Conservation (phyloP, 2,329 filamentous ascomycete species). For the Gremmenia infestans region DNA sequence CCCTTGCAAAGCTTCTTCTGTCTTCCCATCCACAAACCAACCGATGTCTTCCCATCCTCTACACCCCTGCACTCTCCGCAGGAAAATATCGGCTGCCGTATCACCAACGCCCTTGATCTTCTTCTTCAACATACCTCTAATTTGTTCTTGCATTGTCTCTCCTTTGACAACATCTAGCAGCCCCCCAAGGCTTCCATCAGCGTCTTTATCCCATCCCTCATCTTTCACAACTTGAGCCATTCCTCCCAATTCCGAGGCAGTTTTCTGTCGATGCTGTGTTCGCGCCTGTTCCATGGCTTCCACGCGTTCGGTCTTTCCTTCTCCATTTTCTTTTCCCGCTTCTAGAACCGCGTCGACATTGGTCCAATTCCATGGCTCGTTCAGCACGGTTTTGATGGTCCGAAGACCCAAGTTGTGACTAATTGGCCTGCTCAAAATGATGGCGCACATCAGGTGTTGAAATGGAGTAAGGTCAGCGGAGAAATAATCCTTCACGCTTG, state of each 20-base stretch:
- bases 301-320: not conserved
- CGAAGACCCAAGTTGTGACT: not conserved
- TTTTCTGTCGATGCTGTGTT: slow-evolving; percentile 1
- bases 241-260: not conserved
- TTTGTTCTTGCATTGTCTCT: not conserved
- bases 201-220: not conserved
- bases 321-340: not conserved
- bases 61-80: not conserved
- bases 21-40: slow-evolving; percentile 1
- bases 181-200: not conserved
- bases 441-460: not conserved
- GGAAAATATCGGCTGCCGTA: not conserved
- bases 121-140: not conserved
- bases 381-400: not conserved
- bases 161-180: not conserved
- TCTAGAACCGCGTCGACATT: not conserved
- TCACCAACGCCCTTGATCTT: not conserved
- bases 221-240: not conserved
- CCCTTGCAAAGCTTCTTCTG: not conserved
- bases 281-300: not conserved
- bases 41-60: not conserved
- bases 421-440: not conserved
- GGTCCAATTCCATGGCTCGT: no score
- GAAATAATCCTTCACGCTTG: not conserved
- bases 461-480: not conserved